Evolutionary conservation across 192 early-diverging fungal genomes (phyloP).

Genomic region (Martensiomyces pterosporus): DNA sequence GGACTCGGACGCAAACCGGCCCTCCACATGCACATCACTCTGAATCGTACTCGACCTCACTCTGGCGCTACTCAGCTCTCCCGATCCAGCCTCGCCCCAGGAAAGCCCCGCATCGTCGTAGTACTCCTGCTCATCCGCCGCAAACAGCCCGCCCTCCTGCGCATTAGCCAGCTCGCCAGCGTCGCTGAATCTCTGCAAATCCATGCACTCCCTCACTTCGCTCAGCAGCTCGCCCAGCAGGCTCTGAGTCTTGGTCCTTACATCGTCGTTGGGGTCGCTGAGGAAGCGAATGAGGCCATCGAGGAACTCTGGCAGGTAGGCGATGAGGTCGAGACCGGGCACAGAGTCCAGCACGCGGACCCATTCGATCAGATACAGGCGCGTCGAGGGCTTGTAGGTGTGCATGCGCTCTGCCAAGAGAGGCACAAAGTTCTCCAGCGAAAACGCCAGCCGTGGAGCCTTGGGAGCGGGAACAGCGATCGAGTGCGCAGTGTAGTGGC

Average conservation of each 20-base stretch:
- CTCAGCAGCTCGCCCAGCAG: slow-evolving; percentile 85
- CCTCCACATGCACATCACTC: slow-evolving; percentile 34
- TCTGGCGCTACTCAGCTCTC: slow-evolving; percentile 6
- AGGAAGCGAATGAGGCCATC: slow-evolving; percentile 88
- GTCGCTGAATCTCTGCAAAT: slow-evolving; percentile 17
- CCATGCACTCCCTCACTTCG: slow-evolving; percentile 67
- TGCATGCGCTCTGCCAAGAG: slow-evolving; percentile 89
- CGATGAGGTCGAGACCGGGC: slow-evolving; percentile 90
- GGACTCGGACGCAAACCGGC: slow-evolving; percentile 11
- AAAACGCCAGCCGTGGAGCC: slow-evolving; percentile 62
- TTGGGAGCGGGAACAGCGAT: background rate
- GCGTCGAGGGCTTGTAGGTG: slow-evolving; percentile 81
- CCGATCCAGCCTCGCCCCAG: background rate
- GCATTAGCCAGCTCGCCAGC: background rate
- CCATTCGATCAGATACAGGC: slow-evolving; percentile 95
- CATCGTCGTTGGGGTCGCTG: slow-evolving; percentile 86
- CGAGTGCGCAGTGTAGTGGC: too few species aligned
- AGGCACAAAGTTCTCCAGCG: slow-evolving; percentile 90
- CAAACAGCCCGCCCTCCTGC: background rate
- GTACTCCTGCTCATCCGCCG: background rate
- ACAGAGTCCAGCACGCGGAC: slow-evolving; percentile 87
- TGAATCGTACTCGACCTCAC: slow-evolving; percentile 30
- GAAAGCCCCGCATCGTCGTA: background rate
- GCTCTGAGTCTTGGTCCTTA: slow-evolving; percentile 74
- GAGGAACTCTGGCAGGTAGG: slow-evolving; percentile 89